phyloP scores from a whole-genome alignment of 495 filamentous ascomycete genomes.

The Trichoderma virens region DNA sequence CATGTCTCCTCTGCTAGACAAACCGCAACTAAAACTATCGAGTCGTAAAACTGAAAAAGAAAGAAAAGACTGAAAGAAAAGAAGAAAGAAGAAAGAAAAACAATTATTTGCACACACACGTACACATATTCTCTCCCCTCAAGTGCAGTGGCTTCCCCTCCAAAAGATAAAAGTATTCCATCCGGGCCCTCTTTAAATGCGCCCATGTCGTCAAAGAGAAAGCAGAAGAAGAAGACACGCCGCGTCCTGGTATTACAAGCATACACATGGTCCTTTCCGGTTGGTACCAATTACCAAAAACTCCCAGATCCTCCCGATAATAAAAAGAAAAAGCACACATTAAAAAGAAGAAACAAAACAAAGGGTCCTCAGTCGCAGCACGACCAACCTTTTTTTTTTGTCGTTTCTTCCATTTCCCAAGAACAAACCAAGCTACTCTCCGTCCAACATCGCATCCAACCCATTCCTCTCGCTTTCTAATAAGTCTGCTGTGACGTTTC shows the following conservation, averaged over 20 bases:
- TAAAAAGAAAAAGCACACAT: background rate
- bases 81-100: background rate
- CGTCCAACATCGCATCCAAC: slow-evolving; percentile 22
- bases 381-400: background rate
- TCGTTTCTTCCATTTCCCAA: background rate
- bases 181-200: background rate
- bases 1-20: background rate
- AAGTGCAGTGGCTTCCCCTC: background rate
- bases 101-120: background rate
- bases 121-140: background rate
- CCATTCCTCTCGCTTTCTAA: slow-evolving; percentile 30
- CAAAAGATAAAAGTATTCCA: background rate
- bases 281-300: background rate
- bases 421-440: slow-evolving; percentile 9
- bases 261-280: background rate
- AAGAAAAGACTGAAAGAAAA: background rate
- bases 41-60: background rate
- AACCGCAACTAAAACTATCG: background rate
- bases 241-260: slow-evolving; percentile 1
- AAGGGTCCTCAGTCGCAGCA: no score
- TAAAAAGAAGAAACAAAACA: background rate
- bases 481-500: slow-evolving; percentile 26
- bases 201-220: background rate
- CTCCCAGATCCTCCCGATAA: background rate
- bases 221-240: background rate